Base-by-base conservation (phyloP, 345 rosid genomes). In the Murraya paniculata region DNA sequence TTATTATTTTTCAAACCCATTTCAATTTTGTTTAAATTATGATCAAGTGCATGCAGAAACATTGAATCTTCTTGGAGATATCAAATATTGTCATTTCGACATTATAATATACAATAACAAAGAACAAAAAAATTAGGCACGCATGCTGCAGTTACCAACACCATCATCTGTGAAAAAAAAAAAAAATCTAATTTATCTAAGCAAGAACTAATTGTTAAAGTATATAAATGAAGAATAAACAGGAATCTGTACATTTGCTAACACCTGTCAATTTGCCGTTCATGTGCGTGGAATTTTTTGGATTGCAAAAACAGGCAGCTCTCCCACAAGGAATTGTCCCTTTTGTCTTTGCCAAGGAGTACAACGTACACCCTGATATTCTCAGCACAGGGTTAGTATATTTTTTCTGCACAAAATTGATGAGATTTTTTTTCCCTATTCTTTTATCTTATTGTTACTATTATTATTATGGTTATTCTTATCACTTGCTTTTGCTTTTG, bases 261-360 rank as follows among this genome's bases (percentile, higher is more conserved):
- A 83, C 79, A 30, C 77, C 1, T 64, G 55, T 68, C 55, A 64
- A 65, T 69, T 81, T 71, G 36, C 65, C n/a, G 38, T 80, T n/a
- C 24, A 45, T 80, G 62, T 45, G 41, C 30, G 68, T 56, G 74
- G 68, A 62, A n/a, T 72, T 6, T 24, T 28, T 62, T 45, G 16
- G 85, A 81, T 18, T 72, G 66, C 62, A 57, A 67, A 74, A 68
- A 84, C 92, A 91, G 96, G 89, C 96, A 78, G 89, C 93, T 77
- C 90, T 91, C 36, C 96, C 96, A 9, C 96, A 91, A 78, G 96
- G 96, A 64, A 91, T 91, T 80, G 96, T 91, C 73, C 95, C 95
- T 85, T 91, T 91, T 78, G 95, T 91, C 80, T 91, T 91, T 74
- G 96, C 96, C n/a, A 91, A 91, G 84, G 96, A 91, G 73, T 91